phyloP scores from a whole-genome alignment of 495 filamentous ascomycete species.

The Darksidea phi region DNA sequence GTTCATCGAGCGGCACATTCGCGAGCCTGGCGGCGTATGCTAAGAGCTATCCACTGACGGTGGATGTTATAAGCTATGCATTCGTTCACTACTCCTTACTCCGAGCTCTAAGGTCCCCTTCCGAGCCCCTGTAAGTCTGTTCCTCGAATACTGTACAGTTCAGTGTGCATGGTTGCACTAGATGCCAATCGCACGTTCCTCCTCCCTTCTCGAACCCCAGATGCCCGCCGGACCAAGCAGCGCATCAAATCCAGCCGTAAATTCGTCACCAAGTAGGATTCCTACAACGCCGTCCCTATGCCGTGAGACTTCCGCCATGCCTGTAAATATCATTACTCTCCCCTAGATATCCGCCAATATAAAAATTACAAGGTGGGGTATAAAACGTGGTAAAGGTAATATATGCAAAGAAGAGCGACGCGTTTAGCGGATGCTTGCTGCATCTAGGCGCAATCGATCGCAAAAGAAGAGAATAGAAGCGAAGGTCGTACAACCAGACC shows the following conservation, averaged over 20 bases:
- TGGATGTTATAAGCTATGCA: slow-evolving; percentile 4
- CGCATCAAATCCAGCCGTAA: slow-evolving; percentile 23
- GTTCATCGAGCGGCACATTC: background rate
- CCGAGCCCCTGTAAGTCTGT: background rate
- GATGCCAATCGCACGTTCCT: slow-evolving; percentile 11
- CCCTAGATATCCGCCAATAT: slow-evolving; percentile 16
- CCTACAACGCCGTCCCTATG: slow-evolving; percentile 22
- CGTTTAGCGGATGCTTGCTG: slow-evolving; percentile 17
- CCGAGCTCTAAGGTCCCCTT: background rate
- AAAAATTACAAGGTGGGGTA: slow-evolving; percentile 41
- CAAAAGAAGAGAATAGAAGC: slow-evolving; percentile 21
- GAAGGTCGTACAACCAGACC: slow-evolving; percentile 29
- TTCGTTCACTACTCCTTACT: slow-evolving; percentile 4
- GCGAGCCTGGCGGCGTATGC: background rate
- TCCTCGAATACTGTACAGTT: slow-evolving; percentile 22
- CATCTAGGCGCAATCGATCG: slow-evolving; percentile 8
- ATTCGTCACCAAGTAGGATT: slow-evolving; percentile 21
- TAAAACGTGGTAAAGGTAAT: slow-evolving; percentile 29
- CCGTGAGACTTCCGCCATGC: background rate
- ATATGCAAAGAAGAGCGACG: slow-evolving; percentile 33
- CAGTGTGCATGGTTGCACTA: slow-evolving; percentile 24
- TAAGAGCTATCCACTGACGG: background rate
- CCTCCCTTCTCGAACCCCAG: slow-evolving; percentile 3
- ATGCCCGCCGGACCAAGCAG: slow-evolving; percentile 12
- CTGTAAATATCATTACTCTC: slow-evolving; percentile 5